A percentile compares a stretch with the other conserved stretches of the same genome.
Conservation (phyloP, 140 eudicot genomes). For the Flaveria floridana region DNA sequence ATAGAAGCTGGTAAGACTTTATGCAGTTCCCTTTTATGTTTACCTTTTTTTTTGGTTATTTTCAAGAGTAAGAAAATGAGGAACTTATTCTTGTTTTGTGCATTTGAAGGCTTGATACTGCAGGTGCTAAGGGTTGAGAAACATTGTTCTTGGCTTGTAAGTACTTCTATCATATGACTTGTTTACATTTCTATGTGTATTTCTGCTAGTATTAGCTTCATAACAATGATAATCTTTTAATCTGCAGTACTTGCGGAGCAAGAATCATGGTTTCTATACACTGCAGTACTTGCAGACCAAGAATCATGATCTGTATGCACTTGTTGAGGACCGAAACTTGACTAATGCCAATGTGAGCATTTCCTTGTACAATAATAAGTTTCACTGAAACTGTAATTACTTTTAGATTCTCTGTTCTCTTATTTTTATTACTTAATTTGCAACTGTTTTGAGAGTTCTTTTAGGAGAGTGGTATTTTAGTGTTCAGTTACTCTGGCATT, state of each 20-base stretch:
- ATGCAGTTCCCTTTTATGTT: not conserved
- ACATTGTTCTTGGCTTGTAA: conserved; percentile 73
- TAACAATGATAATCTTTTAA: not conserved
- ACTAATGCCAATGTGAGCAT: not conserved
- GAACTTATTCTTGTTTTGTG: conserved; percentile 13
- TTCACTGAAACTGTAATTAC: not conserved
- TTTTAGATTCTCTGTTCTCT: too few species aligned
- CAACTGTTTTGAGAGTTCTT: not conserved
- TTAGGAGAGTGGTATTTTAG: too few species aligned
- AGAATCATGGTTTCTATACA: not conserved
- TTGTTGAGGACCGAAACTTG: not conserved
- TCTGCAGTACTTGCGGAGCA: not conserved
- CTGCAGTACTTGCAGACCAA: not conserved
- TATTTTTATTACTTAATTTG: not conserved
- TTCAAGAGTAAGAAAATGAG: not conserved
- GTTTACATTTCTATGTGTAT: not conserved
- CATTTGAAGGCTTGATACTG: conserved; percentile 64
- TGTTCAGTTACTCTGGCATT: too few species aligned
- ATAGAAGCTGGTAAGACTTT: not conserved
- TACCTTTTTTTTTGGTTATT: not conserved
- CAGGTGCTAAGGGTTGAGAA: conserved; percentile 67
- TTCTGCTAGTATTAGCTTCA: not conserved
- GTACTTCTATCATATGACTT: conserved; percentile 11
- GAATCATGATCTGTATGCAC: not conserved
- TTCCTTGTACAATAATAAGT: not conserved